phyloP scores from a whole-genome alignment of 31 red algal genomes.

The Odonthalia washingtoniensis region DNA sequence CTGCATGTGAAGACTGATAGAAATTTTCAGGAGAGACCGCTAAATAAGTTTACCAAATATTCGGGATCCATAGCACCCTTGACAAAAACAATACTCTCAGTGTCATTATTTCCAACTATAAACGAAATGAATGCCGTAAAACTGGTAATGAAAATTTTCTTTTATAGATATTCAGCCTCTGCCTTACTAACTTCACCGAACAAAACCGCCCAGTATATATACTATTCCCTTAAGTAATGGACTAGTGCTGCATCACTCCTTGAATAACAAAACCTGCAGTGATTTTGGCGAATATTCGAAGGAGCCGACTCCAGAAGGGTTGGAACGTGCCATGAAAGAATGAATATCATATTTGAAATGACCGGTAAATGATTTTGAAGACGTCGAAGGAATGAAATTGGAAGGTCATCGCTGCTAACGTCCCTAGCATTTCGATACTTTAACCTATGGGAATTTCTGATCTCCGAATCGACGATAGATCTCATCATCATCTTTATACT shows the following conservation, averaged over 20 bases:
- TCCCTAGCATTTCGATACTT: constrained; percentile 81
- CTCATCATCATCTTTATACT: constrained; percentile 71
- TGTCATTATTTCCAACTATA: constrained; percentile 55
- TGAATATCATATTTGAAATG: constrained; percentile 77
- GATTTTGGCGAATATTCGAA: constrained; percentile 68
- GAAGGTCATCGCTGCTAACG: constrained; percentile 54
- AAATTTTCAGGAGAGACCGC: constrained; percentile 31
- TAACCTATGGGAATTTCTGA: constrained; percentile 90
- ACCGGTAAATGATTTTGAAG: constrained; percentile 69
- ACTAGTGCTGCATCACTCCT: constrained; percentile 59
- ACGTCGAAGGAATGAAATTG: constrained; percentile 78
- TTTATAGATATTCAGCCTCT: constrained; percentile 53
- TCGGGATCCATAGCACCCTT: constrained; percentile 63
- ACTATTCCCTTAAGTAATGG: constrained; percentile 79
- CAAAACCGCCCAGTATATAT: constrained; percentile 47
- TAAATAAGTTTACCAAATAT: constrained; percentile 55
- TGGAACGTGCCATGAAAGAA: constrained; percentile 64
- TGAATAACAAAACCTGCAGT: constrained; percentile 91
- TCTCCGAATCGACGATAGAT: constrained; percentile 81
- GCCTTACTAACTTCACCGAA: constrained; percentile 85
- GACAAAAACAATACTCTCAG: constrained; percentile 32
- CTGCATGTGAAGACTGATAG: not conserved
- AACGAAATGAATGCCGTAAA: constrained; percentile 71
- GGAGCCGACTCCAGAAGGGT: constrained; percentile 69
- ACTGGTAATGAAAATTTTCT: constrained; percentile 36